Evolutionary conservation across 352 stramenopile genomes (phyloP).

Genomic region (Phytophthora pluvialis): DNA sequence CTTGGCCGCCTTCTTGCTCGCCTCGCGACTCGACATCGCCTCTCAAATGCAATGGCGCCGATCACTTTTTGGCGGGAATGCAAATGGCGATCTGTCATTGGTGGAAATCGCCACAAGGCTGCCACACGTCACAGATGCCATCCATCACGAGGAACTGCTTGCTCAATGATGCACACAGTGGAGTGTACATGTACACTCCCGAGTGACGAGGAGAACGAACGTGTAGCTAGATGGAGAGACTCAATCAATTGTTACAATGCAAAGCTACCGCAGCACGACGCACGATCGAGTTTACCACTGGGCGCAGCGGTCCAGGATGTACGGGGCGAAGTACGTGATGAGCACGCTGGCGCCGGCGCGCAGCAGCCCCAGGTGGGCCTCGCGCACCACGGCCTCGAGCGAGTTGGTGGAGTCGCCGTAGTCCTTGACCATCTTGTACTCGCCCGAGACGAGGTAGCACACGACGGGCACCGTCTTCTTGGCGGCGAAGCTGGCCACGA

Average conservation of each 20-base stretch:
- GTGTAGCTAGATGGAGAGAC: background rate
- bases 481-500: constrained; percentile 94
- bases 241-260: constrained; percentile 9
- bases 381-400: constrained; percentile 85
- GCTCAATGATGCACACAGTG: too few species aligned
- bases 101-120: too few species aligned
- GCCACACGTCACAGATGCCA: background rate
- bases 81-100: too few species aligned
- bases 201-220: background rate
- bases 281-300: constrained; percentile 59
- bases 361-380: constrained; percentile 81
- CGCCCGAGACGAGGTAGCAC: constrained; percentile 98
- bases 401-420: constrained; percentile 86
- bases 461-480: constrained; percentile 95
- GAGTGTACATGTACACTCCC: background rate
- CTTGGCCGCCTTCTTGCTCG: constrained; percentile 65
- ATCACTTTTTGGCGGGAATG: constrained; percentile 5
- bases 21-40: constrained; percentile 39
- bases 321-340: constrained; percentile 98
- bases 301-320: constrained; percentile 84
- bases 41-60: background rate
- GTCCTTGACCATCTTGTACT: constrained; percentile 99
- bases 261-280: background rate
- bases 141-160: background rate
- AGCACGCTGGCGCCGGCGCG: constrained; percentile 97